Base-by-base conservation (phyloP, 805 yeast species). In the Limtongia smithiae region DNA sequence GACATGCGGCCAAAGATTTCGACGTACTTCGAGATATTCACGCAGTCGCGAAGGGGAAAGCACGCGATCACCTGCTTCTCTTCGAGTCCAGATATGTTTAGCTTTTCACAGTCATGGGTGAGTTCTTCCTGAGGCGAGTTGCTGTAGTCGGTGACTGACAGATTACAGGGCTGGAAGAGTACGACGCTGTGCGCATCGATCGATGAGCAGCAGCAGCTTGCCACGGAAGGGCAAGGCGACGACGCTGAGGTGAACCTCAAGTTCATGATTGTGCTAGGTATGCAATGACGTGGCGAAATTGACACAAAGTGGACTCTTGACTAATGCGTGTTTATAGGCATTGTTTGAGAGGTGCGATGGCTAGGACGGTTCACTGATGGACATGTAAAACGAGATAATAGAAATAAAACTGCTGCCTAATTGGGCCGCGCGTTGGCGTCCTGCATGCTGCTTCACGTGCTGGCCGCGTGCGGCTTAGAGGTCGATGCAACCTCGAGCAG, bases 71-170 rank as follows among this genome's bases (percentile, higher is more conserved):
- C 81, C 1, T 72, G 81, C 25, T 78, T 78, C 58, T 65, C 76
- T n/a, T 76, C 80, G 2, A 71, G 75, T n/a, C 81, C 82, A 0
- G 78, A 77, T 51, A 64, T 68, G 46, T 78, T 78, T 60, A 75
- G 73, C 41, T 69, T 70, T 42, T 72, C 79, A 1, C 82, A 78
- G 61, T 75, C 80, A 53, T 78, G 82, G 55, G 52, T 48, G 43
- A 32, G 48, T 27, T 17, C 14, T 30, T 7, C n/a, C 14, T 41
- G 9, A 17, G 17, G 12, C 15, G 5, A 2, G 7, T 15, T 11
- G 6, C 15, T 17, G 15, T 7, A 36, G 15, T 37, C 20, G 24
- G 11, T 17, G 5, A 38, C 28, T 39, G 17, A 18, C 28, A 9
- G 17, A 32, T 7, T 11, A 17, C 22, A 48, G 82, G 82, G 82